A percentile compares a stretch with the other conserved stretches of the same genome.
Evolutionary conservation across 257 asterid species (phyloP).

Genomic region (Jasminum sambac): DNA sequence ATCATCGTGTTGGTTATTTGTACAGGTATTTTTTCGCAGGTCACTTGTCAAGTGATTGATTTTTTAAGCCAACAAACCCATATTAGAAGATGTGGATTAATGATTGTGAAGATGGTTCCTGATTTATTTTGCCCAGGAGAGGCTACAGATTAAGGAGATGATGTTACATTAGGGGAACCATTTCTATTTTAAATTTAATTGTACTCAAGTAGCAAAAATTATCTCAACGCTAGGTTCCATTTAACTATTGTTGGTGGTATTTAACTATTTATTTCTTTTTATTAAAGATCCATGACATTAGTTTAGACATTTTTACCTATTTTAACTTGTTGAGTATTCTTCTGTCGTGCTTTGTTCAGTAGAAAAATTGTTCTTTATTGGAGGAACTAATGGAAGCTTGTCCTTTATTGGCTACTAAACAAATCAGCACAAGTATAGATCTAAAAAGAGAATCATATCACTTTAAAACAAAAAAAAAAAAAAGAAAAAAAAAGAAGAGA

Average conservation of each 20-base stretch:
- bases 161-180: neutral
- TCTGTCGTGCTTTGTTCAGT: neutral
- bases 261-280: neutral
- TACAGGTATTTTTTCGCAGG: constrained; percentile 32
- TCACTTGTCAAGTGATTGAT: constrained; percentile 32
- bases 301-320: constrained; percentile 1
- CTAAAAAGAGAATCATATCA: no score
- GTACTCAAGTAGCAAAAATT: neutral
- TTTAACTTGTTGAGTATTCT: neutral
- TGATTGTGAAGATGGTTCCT: constrained; percentile 29
- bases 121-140: constrained; percentile 35
- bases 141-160: neutral
- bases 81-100: constrained; percentile 25
- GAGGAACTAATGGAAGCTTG: no score
- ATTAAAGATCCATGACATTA: neutral
- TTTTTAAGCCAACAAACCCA: constrained; percentile 29
- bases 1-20: constrained; percentile 26
- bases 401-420: no score
- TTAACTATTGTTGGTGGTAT: neutral
- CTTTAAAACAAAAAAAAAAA: no score
- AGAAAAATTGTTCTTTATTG: no score
- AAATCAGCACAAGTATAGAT: no score
- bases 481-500: no score
- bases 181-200: neutral
- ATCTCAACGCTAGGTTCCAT: neutral